Evolutionary conservation across 305 asterid species (phyloP), one percentile per base, ranked within the genome.

Genomic region (Solanum chacoense): DNA sequence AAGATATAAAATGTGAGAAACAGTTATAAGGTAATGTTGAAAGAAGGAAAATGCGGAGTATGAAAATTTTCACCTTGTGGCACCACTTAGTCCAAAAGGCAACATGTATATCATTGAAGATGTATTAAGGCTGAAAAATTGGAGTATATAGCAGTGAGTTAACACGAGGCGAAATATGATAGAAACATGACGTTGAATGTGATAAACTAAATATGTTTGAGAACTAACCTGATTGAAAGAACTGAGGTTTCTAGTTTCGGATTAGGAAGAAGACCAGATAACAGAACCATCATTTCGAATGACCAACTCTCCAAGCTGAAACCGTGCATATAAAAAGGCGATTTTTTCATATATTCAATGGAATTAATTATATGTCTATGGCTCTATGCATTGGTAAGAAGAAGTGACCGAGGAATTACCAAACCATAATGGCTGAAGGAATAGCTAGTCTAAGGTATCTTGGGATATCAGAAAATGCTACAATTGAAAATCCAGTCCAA

Each of bases 231-330:
- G 87, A 94, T 94, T 3, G 97, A 94, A 67, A 94, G 94, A 87
- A 93, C 97, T 0, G 97, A 94, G 0, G 97, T 93, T 91, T 94
- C 96, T 78, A 93, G 88, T 8, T 95, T 90, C 10, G 97, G 96
- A 89, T 94, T 93, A 1, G 97, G 94, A 22, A 94, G 96, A 77
- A 93, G 93, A 6, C 97, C 97, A 6, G 96, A 91, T 16, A 94
- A 92, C 32, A 94, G 90, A 36, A 94, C 96, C 96, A 94, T 93
- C 71, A 92, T 90, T 91, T 93, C 96, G 40, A 93, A 94, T 5
- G 96, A 94, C 96, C 96, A 94, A 50, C 92, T 91, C 91, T 94
- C 96, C 89, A 94, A 87, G 89, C 96, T 94, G 93, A 65, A 95
- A 89, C 88, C 24, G 71, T 77, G 71, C 31, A 55, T 22, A 29